These are phyloP conservation scores for Davidsoniella australis DNA, from an alignment of 2,329 filamentous ascomycete species.

Conservation along the genomic window DNA sequence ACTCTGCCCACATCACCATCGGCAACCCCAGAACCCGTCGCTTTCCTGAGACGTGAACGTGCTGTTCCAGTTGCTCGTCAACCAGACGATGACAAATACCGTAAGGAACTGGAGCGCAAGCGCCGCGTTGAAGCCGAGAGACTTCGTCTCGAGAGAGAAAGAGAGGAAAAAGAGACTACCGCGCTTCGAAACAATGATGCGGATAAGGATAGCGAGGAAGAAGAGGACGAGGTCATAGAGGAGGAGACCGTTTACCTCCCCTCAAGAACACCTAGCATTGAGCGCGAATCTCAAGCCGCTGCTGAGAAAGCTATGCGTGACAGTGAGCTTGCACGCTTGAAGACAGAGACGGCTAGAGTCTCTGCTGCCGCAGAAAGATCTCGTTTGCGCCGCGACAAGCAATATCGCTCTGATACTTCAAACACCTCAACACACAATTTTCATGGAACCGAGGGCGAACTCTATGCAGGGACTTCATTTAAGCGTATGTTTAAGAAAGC, in stretches of 20 bases:
- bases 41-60: conserved; percentile 4
- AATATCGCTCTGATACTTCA: not conserved
- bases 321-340: too few species aligned
- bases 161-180: too few species aligned
- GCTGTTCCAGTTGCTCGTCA: conserved; percentile 3
- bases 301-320: too few species aligned
- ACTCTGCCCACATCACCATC: not conserved
- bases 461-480: conserved; percentile 5
- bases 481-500: conserved; percentile 3
- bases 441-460: not conserved
- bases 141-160: not conserved
- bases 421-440: not conserved
- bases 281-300: not conserved
- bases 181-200: not conserved
- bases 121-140: not conserved
- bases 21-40: not conserved
- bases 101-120: not conserved
- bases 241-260: not conserved
- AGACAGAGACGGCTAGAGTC: too few species aligned
- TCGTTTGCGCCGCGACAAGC: not conserved
- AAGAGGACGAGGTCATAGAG: not conserved
- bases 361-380: too few species aligned
- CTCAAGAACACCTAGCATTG: not conserved
- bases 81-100: conserved; percentile 3
- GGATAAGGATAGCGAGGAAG: not conserved